These are phyloP conservation scores for Kondoa malvinella DNA, from an alignment of 768 basidiomycete species.

Conservation along the genomic window DNA sequence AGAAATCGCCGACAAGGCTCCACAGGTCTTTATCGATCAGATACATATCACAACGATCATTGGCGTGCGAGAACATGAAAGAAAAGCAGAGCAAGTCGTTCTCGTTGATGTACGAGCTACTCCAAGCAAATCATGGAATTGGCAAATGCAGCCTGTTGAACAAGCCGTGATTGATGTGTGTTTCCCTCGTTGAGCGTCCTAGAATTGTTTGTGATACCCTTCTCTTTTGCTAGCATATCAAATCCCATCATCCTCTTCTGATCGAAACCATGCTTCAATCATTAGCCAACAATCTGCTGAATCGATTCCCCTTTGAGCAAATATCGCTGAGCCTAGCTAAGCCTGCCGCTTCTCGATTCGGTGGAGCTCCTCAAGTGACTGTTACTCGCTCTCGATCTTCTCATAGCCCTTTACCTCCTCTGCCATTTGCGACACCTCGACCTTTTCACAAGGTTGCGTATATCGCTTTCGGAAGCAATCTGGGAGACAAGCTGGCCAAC, in stretches of 20 bases:
- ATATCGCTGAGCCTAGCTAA: background rate
- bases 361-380: background rate
- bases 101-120: slow-evolving; percentile 36
- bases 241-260: slow-evolving; percentile 13
- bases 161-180: background rate
- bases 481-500: background rate
- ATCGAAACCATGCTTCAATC: slow-evolving; percentile 9
- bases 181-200: background rate
- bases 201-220: background rate
- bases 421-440: background rate
- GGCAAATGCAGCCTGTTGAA: background rate
- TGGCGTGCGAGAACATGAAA: slow-evolving; percentile 53
- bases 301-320: background rate
- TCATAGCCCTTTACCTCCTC: slow-evolving; percentile 11
- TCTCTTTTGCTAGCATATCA: slow-evolving; percentile 8
- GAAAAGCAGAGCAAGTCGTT: slow-evolving; percentile 47
- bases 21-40: slow-evolving; percentile 35
- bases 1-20: background rate
- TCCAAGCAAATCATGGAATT: background rate
- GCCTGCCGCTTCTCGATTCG: background rate
- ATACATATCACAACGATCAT: slow-evolving; percentile 36
- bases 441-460: background rate
- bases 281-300: background rate
- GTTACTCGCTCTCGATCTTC: background rate
- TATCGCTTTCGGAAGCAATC: slow-evolving; percentile 1